Conservation (phyloP, 257 asterid species). For the Ballota nigra region DNA sequence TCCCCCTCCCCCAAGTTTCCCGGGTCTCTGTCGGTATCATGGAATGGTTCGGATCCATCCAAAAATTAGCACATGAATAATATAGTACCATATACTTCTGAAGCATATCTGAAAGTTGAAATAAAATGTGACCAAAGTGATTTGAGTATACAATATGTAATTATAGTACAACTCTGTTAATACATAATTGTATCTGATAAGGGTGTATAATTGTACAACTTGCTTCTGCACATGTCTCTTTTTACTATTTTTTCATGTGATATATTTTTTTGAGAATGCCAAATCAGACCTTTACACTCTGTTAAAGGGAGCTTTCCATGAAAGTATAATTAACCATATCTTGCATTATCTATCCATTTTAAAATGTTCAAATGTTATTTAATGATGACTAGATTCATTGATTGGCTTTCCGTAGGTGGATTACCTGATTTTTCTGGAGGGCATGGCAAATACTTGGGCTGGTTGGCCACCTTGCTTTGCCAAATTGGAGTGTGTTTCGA, state of each 20-base stretch:
- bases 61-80: constrained; percentile 14
- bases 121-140: neutral
- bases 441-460: constrained; percentile 5
- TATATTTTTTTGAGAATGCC: constrained; percentile 24
- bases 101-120: constrained; percentile 1
- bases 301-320: constrained; percentile 17
- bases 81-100: constrained; percentile 8
- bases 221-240: constrained; percentile 22
- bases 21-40: neutral
- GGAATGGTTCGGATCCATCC: neutral
- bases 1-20: too few species aligned
- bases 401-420: too few species aligned
- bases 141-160: neutral
- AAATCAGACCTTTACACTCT: constrained; percentile 28
- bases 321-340: constrained; percentile 12
- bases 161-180: neutral
- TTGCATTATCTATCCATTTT: neutral
- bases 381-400: neutral
- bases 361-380: constrained; percentile 17
- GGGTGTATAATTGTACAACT: constrained; percentile 25
- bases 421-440: neutral
- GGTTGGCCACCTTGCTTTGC: constrained; percentile 22
- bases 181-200: too few species aligned
- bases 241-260: constrained; percentile 16
- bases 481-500: neutral